A percentile compares a stretch with the other conserved stretches of the same genome.
phyloP scores from a whole-genome alignment of 208 protist genomes.

The Acanthamoeba culbertsoni region DNA sequence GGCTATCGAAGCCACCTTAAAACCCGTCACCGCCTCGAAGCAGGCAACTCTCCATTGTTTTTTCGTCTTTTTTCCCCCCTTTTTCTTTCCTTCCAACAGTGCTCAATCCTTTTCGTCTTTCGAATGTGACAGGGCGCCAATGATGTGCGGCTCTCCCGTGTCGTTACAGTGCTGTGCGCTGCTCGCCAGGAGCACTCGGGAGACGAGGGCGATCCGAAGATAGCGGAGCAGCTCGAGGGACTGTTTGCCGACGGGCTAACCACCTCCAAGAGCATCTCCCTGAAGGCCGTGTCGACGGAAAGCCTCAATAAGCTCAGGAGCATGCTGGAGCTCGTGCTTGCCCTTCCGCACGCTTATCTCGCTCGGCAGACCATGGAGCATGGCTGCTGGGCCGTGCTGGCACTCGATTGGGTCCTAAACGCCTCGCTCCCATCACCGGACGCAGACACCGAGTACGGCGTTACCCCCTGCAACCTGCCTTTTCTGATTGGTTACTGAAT shows the following conservation, averaged over 20 bases:
- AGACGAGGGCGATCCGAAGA: neutral
- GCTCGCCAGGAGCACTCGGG: too few species aligned
- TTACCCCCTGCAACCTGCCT: too few species aligned
- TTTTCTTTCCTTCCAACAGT: too few species aligned
- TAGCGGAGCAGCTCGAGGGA: neutral
- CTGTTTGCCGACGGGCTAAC: neutral
- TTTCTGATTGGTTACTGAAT: too few species aligned
- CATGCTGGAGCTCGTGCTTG: conserved; percentile 7
- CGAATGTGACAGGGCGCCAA: too few species aligned
- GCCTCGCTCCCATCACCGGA: neutral
- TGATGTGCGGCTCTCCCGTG: too few species aligned
- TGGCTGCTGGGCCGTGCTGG: neutral
- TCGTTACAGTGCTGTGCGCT: too few species aligned
- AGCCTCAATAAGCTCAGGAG: neutral
- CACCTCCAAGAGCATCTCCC: neutral
- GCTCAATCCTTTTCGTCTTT: too few species aligned
- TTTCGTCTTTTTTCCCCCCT: too few species aligned
- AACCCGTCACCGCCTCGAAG: neutral
- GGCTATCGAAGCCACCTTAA: neutral
- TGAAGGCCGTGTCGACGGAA: neutral
- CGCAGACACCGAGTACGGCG: neutral
- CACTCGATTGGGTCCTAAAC: neutral
- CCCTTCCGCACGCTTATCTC: neutral
- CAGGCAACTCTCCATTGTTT: too few species aligned
- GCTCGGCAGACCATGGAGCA: neutral